Evolutionary conservation across 352 stramenopile species (phyloP), one percentile per base, ranked within the genome.

Genomic region (Pythium oligandrum): DNA sequence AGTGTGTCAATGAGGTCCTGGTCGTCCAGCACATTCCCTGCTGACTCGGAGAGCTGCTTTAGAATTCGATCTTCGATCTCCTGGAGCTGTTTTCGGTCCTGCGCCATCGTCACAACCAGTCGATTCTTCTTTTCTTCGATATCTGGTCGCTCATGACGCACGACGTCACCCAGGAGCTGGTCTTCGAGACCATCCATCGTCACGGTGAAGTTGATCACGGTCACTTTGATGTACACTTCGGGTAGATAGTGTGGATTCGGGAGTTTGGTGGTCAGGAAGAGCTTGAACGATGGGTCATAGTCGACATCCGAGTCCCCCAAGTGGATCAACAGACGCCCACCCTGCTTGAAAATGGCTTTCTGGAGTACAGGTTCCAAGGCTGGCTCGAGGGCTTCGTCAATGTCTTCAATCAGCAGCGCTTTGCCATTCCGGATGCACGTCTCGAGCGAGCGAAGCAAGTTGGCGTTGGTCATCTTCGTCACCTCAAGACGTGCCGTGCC

Each of bases 201-300:
- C 44, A 98, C 90, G 1, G 92, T 98, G 61, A 98, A 98, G 67
- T 98, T 98, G 68, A 98, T 98, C 8, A 98, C 77, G 3, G 91
- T 98, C 40, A 98, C 92, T 64, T 98, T 98, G 64, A 98, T 98
- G 74, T 95, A 98, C 4, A 98, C 84, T 35, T 98, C 93, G 0
- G 93, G 93, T 6, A 98, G 64, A 56, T 98, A 98, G 66, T 98
- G 92, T 6, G 92, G 92, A 54, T 98, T 98, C 4, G 92, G 78
- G 17, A 97, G 68, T 60, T 98, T 98, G 0, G 92, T 98, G 0
- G 93, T 97, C 40, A 98, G 70, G 54, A 55, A 68, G 10, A 98
- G 64, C 56, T 93, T 90, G 66, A 98, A 98, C 0, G 75, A 73
- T 6, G 84, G 78, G 39, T 97, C 86, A 59, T 98, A 98, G 61